These are phyloP conservation scores for Collybiopsis confluens DNA, from an alignment of 768 basidiomycete genomes.

Conservation along the genomic window DNA sequence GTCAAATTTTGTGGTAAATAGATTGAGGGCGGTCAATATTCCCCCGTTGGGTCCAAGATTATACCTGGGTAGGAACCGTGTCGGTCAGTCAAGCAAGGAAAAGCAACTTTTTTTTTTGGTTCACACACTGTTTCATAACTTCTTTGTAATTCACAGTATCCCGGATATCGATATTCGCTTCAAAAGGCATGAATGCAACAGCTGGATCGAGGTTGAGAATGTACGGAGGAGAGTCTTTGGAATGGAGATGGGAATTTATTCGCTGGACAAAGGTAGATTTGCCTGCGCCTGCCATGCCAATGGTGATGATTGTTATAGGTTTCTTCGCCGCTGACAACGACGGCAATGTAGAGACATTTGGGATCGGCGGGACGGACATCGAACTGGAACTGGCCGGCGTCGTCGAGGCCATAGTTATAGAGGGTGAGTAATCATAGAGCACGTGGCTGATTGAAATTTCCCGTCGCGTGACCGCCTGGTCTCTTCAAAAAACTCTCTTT, in stretches of 20 bases:
- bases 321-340: constrained; percentile 33
- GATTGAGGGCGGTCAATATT: constrained; percentile 92
- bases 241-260: constrained; percentile 88
- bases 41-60: constrained; percentile 98
- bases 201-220: constrained; percentile 98
- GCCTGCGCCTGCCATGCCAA: constrained; percentile 96
- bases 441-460: too few species aligned
- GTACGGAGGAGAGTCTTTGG: constrained; percentile 74
- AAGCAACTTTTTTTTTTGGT: background rate
- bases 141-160: constrained; percentile 97
- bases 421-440: too few species aligned
- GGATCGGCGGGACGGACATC: too few species aligned
- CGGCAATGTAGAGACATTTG: background rate
- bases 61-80: constrained; percentile 64
- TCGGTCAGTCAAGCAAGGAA: too few species aligned
- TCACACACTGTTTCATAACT: constrained; percentile 98
- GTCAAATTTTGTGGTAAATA: constrained; percentile 99
- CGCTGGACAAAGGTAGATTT: constrained; percentile 97
- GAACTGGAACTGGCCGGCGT: too few species aligned
- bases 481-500: too few species aligned
- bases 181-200: constrained; percentile 85
- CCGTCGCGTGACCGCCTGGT: too few species aligned
- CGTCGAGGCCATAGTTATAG: too few species aligned
- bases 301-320: constrained; percentile 82
- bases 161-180: constrained; percentile 95